These are phyloP conservation scores for Euclidium syriacum DNA, from an alignment of 345 rosid genomes.

Conservation along the genomic window DNA sequence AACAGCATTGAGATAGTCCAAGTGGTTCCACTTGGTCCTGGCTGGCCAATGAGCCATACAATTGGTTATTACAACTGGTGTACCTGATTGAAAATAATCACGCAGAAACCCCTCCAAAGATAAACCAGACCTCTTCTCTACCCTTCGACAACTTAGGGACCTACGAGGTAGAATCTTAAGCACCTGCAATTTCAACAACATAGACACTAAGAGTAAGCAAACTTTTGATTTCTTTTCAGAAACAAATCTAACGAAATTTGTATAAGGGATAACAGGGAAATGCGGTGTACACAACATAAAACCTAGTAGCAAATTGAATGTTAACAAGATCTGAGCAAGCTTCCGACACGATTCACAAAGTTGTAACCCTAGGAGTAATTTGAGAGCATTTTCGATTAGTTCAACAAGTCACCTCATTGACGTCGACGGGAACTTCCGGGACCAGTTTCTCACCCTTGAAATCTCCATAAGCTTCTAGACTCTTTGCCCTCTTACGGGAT, in stretches of 20 bases:
- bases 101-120: conserved; percentile 82
- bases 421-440: conserved; percentile 44
- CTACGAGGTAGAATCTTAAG: conserved; percentile 52
- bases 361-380: neutral
- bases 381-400: neutral
- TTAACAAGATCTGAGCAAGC: conserved; percentile 8
- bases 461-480: conserved; percentile 23
- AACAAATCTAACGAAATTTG: neutral
- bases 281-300: too few species aligned
- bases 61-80: conserved; percentile 81
- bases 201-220: neutral
- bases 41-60: conserved; percentile 98
- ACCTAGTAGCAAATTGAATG: neutral
- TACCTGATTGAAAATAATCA: conserved; percentile 56
- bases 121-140: conserved; percentile 65
- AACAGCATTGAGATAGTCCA: conserved; percentile 62
- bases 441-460: conserved; percentile 31
- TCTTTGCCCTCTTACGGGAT: conserved; percentile 33
- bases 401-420: conserved; percentile 53
- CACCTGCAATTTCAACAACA: conserved; percentile 38
- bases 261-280: neutral
- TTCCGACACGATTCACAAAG: neutral
- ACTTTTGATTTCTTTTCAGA: neutral
- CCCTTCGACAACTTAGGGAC: conserved; percentile 57
- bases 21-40: conserved; percentile 73